Base-by-base conservation (phyloP, 352 stramenopile species). In the Pythium rhizo-oryzae region DNA sequence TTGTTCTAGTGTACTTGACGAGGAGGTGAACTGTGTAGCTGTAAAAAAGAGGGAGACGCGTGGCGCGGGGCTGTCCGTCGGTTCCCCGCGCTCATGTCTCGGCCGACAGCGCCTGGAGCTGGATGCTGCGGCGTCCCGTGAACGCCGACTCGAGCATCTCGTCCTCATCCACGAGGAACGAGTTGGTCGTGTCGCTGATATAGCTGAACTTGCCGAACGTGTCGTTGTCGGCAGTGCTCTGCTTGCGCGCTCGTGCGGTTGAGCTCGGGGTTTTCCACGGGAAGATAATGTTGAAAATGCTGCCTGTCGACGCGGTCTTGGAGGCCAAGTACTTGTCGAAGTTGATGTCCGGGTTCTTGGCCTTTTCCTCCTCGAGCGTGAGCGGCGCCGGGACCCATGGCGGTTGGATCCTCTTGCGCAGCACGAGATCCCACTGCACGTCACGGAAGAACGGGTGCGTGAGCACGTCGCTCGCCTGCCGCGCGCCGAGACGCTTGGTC, bases 191-290 rank as follows among this genome's bases (percentile, higher is more conserved):
- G 73, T 95, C 87, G 69, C 87, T 94, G 62, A 95, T 86, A 73
- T 94, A 95, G 72, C 87, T 95, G 56, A 95, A 95, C 69, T 93
- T 93, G 74, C 85, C 87, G 59, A 95, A 95, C 44, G 74, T 84
- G 71, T 94, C 86, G 66, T 81, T 84, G 19, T 62, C 62, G 18
- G 25, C 90, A 72, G 37, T 30, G 78, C 69, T 89, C 74, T 15
- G 73, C 80, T 70, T 85, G 76, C 59, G 81, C 69, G 53, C 81
- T 75, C 49, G 77, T 58, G 46, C 83, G 56, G 41, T 84, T 1
- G 78, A 78, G 43, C 79, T 79, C 2, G 82, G 74, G 43, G 71
- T 93, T 64, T 89, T 87, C 85, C 85, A 93, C 18, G 84, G 76
- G 69, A 93, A 92, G 39, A 94, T 86, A 51, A 93, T 85, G 74